A percentile compares a stretch with the other conserved stretches of the same genome.
phyloP scores from a whole-genome alignment of 495 filamentous ascomycete genomes.

The Rostrohypoxylon terebratum region DNA sequence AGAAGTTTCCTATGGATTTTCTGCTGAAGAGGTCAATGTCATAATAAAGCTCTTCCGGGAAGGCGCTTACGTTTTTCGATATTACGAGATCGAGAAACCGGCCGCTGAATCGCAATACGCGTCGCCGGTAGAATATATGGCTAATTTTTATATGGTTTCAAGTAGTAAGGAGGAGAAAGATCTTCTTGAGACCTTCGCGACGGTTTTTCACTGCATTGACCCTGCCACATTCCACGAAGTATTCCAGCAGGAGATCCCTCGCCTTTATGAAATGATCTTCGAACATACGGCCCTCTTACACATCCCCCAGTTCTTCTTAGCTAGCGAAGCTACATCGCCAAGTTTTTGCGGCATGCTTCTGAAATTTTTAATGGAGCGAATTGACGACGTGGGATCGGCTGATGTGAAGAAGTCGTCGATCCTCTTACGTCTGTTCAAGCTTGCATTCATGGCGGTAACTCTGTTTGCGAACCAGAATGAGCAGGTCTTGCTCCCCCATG shows the following conservation, averaged over 20 bases:
- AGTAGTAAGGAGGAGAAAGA: slow-evolving; percentile 98
- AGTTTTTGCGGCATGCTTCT: slow-evolving; percentile 98
- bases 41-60: slow-evolving; percentile 98
- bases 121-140: slow-evolving; percentile 87
- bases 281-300: slow-evolving; percentile 94
- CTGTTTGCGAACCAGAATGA: slow-evolving; percentile 96
- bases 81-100: slow-evolving; percentile 90
- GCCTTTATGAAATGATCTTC: slow-evolving; percentile 97
- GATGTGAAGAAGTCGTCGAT: slow-evolving; percentile 93
- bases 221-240: slow-evolving; percentile 99
- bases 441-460: slow-evolving; percentile 99
- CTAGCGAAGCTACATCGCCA: slow-evolving; percentile 95
- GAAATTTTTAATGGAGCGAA: slow-evolving; percentile 95
- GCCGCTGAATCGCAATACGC: slow-evolving; percentile 77
- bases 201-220: slow-evolving; percentile 98
- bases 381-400: slow-evolving; percentile 91
- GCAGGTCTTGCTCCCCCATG: slow-evolving; percentile 92
- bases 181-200: slow-evolving; percentile 95
- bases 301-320: slow-evolving; percentile 97
- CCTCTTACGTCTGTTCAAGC: slow-evolving; percentile 93
- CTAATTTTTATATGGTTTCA: slow-evolving; percentile 90
- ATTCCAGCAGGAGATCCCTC: slow-evolving; percentile 96
- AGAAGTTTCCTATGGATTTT: slow-evolving; percentile 96
- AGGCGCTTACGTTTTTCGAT: slow-evolving; percentile 93
- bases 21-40: slow-evolving; percentile 94